phyloP scores from a whole-genome alignment of 345 rosid species.

The Kernera saxatilis region DNA sequence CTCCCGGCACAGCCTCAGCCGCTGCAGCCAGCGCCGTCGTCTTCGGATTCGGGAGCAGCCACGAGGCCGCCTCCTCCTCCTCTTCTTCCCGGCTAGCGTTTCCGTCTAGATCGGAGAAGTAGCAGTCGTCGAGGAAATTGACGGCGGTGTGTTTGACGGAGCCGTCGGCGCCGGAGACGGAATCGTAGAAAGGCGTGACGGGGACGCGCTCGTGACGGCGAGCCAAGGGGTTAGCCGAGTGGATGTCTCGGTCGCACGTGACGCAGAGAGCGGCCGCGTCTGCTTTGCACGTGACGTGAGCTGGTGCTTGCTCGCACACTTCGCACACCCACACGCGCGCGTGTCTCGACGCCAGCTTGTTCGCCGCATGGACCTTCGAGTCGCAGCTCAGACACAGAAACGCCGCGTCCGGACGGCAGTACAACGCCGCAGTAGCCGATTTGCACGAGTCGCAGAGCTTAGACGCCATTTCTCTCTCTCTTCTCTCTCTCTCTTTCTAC shows the following conservation, averaged over 20 bases:
- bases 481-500: neutral
- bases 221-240: slow-evolving; percentile 94
- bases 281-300: slow-evolving; percentile 94
- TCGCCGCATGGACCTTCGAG: slow-evolving; percentile 78
- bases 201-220: slow-evolving; percentile 88
- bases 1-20: slow-evolving; percentile 26
- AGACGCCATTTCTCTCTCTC: slow-evolving; percentile 52
- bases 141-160: slow-evolving; percentile 38
- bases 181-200: slow-evolving; percentile 65
- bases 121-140: slow-evolving; percentile 53
- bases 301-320: slow-evolving; percentile 99
- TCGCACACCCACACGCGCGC: slow-evolving; percentile 88
- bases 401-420: slow-evolving; percentile 91
- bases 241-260: slow-evolving; percentile 95
- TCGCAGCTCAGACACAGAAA: slow-evolving; percentile 85
- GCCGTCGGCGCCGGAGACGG: slow-evolving; percentile 35
- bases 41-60: slow-evolving; percentile 87
- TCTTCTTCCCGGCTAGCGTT: slow-evolving; percentile 53
- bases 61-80: slow-evolving; percentile 92
- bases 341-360: slow-evolving; percentile 95
- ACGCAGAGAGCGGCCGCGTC: slow-evolving; percentile 98
- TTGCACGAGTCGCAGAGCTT: slow-evolving; percentile 92
- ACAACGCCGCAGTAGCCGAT: slow-evolving; percentile 78
- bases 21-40: neutral
- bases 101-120: slow-evolving; percentile 43